Conservation (phyloP, 2,329 filamentous ascomycete species). For the Fusarium papillatum region DNA sequence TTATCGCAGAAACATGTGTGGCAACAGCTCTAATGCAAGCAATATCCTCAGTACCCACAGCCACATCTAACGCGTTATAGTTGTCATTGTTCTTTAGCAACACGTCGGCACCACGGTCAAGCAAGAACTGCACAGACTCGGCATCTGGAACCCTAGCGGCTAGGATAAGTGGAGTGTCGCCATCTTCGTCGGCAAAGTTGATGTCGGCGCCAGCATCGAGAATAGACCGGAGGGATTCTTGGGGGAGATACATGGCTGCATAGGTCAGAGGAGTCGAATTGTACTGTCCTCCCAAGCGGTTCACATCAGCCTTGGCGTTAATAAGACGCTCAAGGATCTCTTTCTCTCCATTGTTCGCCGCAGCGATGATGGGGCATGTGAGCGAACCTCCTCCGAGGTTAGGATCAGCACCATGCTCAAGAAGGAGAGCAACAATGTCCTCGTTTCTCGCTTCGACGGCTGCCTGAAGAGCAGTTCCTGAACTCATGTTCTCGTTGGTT, state of each 20-base stretch:
- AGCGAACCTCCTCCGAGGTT: conserved; percentile 51
- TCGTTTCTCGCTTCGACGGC: conserved; percentile 51
- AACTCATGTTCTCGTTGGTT: conserved; percentile 41
- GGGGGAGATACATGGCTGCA: conserved; percentile 50
- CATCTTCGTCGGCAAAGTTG: conserved; percentile 49
- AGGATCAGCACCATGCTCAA: conserved; percentile 53
- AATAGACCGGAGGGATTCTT: conserved; percentile 47
- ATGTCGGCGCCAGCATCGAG: conserved; percentile 54
- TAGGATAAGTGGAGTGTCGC: conserved; percentile 55
- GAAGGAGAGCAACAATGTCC: conserved; percentile 53
- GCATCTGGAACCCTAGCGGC: conserved; percentile 50
- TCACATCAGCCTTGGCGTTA: conserved; percentile 50
- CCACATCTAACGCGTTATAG: conserved; percentile 21
- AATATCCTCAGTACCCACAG: not conserved
- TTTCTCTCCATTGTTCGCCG: conserved; percentile 49
- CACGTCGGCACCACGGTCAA: conserved; percentile 27
- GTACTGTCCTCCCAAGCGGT: conserved; percentile 51
- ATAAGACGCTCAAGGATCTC: conserved; percentile 53
- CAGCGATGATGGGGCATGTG: conserved; percentile 53
- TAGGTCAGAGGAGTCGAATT: conserved; percentile 53
- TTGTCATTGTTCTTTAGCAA: conserved; percentile 3
- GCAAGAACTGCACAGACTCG: conserved; percentile 16
- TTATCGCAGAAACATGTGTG: conserved; percentile 40
- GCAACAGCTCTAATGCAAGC: conserved; percentile 51
- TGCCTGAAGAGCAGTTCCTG: conserved; percentile 55